Evolutionary conservation across 2,329 filamentous ascomycete species (phyloP), one percentile per base, ranked within the genome.

Genomic region (Pseudocercospora crystallina): DNA sequence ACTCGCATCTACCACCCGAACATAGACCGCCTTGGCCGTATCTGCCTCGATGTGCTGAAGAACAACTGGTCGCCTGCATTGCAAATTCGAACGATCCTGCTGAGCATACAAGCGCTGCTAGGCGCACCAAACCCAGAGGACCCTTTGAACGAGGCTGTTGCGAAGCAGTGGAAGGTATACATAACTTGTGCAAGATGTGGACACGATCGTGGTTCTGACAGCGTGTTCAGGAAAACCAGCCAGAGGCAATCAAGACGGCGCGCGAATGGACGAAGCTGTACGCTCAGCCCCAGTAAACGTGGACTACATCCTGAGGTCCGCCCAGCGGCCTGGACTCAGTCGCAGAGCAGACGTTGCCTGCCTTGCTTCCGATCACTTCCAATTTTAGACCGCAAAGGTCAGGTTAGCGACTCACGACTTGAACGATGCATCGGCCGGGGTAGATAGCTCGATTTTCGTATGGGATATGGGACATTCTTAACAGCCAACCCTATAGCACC

Each of bases 1-100:
- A 99, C 95, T 64, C 96, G 96, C 76, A 97, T 99, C 72, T 99
- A 97, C 74, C 95, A 99, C 71, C 94, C 94, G 45, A 99, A 99
- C 71, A 96, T 99, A 63, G 94, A 99, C 71, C 95, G 95, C 74
- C 83, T 99, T 2, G 94, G 94, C 54, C 87, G 94, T 54, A 99
- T 99, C 73, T 99, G 95, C 69, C 77, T 99, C 43, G 94, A 99
- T 69, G 94, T 99, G 31, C 76, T 99, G 51, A 99, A 99, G 79
- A 96, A 94, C 71, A 99, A 99, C 80, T 99, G 94, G 94, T 97
- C 92, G 15, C 94, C 94, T 5, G 94, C 95, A 11, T 82, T 99
- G 30, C 94, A 99, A 73, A 99, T 99, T 69, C 86, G 94, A 58
- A 99, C 94, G 5, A 99, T 99, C 61, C 83, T 99, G n/a, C 84